Evolutionary conservation across 257 asterid species (phyloP), one percentile per base, ranked within the genome.

Genomic region (Perilla frutescens): DNA sequence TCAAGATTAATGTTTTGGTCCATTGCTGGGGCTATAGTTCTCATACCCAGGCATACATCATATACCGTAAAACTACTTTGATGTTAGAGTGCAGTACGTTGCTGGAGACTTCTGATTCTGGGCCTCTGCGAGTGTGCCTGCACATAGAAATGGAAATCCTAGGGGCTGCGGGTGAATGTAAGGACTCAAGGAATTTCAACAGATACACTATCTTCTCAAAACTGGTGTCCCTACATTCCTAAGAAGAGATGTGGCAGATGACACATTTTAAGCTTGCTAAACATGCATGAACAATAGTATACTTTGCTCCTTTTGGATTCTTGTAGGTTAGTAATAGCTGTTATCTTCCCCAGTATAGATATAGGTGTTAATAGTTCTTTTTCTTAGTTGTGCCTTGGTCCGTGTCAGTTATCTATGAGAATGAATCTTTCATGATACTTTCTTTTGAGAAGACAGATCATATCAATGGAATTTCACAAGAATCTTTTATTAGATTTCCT

Each of bases 381-480:
- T 68, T 51, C n/a, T 34, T 62, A 50, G 7, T 44, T 29, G 54
- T 50, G 62, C 48, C 49, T 45, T 65, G 29, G n/a, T 71, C 36
- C 44, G 2, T 49, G 40, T 31, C 15, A 69, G 43, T 64, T 53
- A 57, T 62, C n/a, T 49, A 54, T 12, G 59, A 20, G 39, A 45
- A 72, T 59, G 15, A 29, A 11, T 51, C 43, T 71, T 63, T 15
- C 56, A 26, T 59, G 10, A 13, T 14, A 48, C 37, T 53, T 40
- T 29, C 32, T 71, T 40, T 15, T 61, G 13, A n/a, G 44, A 76
- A 44, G 47, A 55, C 63, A 63, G 10, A 7, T 20, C 26, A 53
- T 51, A 56, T 32, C n/a, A 57, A 55, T 71, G 11, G 51, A 45
- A 14, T 63, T 58, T 72, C 74, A 34, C 62, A 40, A 64, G 53